phyloP scores from a whole-genome alignment of 805 yeast species.

The Wickerhamomyces pijperi region DNA sequence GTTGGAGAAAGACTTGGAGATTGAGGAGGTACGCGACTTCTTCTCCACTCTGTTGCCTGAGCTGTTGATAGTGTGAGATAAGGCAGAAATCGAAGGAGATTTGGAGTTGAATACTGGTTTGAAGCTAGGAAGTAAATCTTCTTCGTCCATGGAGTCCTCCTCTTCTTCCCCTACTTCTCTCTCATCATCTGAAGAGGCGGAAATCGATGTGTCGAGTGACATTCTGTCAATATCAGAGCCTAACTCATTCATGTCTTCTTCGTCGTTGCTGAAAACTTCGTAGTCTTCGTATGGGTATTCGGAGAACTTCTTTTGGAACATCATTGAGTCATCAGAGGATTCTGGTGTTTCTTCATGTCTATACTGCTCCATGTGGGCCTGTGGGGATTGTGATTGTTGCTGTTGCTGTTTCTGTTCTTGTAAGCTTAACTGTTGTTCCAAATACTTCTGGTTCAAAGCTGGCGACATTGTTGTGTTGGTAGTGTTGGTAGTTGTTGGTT shows the following conservation, averaged over 20 bases:
- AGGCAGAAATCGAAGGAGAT: neutral
- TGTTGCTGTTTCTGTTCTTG: too few species aligned
- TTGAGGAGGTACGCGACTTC: neutral
- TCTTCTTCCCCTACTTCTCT: too few species aligned
- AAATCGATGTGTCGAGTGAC: constrained; percentile 23
- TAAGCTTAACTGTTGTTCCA: too few species aligned
- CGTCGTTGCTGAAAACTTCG: constrained; percentile 1
- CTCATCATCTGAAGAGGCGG: neutral
- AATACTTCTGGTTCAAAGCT: neutral
- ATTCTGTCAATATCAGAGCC: constrained; percentile 33
- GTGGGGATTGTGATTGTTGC: neutral
- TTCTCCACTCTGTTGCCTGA: neutral
- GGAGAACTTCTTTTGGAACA: constrained; percentile 1
- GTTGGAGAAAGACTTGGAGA: neutral
- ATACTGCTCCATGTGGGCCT: neutral
- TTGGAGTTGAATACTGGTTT: neutral
- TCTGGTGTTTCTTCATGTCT: constrained; percentile 1
- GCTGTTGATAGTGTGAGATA: too few species aligned
- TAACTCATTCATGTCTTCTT: constrained; percentile 18
- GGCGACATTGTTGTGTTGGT: constrained; percentile 1
- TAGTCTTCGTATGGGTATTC: constrained; percentile 2
- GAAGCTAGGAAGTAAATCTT: neutral
- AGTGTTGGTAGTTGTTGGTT: neutral
- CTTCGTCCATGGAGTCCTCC: neutral
- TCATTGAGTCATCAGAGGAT: constrained; percentile 1